These are phyloP conservation scores for Oenanthe javanica DNA, from an alignment of 140 eudicot genomes.

Conservation along the genomic window DNA sequence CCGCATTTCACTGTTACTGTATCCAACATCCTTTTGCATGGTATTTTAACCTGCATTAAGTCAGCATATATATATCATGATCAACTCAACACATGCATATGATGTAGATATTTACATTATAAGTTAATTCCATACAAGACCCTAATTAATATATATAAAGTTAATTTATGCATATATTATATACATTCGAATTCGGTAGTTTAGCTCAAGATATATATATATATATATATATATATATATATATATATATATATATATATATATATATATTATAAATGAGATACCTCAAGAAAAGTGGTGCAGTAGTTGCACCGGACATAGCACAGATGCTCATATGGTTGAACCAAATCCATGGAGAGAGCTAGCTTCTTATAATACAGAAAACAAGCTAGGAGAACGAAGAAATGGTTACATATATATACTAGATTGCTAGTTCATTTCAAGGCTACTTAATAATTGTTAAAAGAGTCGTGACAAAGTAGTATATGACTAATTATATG, in stretches of 20 bases:
- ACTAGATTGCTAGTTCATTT: not conserved
- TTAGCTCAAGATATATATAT: too few species aligned
- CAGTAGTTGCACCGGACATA: conserved; percentile 93
- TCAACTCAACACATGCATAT: too few species aligned
- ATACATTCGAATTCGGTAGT: too few species aligned
- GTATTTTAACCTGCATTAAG: conserved; percentile 60
- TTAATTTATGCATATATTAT: too few species aligned
- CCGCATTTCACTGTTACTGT: conserved; percentile 95
- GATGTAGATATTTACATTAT: too few species aligned
- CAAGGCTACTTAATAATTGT: not conserved
- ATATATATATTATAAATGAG: too few species aligned
- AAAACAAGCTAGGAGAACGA: not conserved
- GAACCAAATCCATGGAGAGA: conserved; percentile 38
- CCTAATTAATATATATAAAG: too few species aligned
- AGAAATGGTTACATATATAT: not conserved
- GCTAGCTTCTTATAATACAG: not conserved
- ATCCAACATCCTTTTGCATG: conserved; percentile 79
- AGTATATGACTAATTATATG: not conserved
- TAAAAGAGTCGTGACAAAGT: not conserved
- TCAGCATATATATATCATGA: too few species aligned
- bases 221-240: too few species aligned
- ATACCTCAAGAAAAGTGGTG: conserved; percentile 92
- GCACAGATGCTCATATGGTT: conserved; percentile 72
- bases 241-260: too few species aligned
- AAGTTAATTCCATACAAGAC: too few species aligned